Evolutionary conservation across 345 rosid species (phyloP), one percentile per base, ranked within the genome.

Genomic region (Eucalyptus erythrocorys): DNA sequence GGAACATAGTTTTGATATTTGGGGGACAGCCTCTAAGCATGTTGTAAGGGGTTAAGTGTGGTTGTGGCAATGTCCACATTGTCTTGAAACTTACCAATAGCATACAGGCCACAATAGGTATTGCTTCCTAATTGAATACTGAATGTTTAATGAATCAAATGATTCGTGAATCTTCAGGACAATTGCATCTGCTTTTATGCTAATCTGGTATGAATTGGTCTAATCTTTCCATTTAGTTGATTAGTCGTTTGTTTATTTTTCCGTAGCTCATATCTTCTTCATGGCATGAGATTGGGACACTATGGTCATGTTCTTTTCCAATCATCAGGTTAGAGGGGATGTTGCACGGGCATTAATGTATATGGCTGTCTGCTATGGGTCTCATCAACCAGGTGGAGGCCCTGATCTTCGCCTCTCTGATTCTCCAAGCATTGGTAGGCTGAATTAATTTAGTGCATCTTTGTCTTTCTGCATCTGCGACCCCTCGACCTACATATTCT

Each of bases 281-380:
- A 19, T 32, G 64, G 19, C 42, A 86, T 51, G 87, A 50, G 7
- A 86, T 86, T 32, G 27, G 53, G 22, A 47, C 22, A 8, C 86
- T 21, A 47, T 85, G 43, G 45, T 45, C 45, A 50, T 85, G 61
- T 34, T 89, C 30, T 76, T 76, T 21, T 76, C 14, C 1, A 4
- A 40, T 40, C 30, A 4, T 76, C 88, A 89, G 90, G 90, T 89
- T 57, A 80, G 90, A 87, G 90, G 90, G 48, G 90, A 89, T 47
- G 19, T 87, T 86, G 90, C 90, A 32, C 87, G 90, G 87, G 88
- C 88, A 55, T 22, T 89, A 55, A 87, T 89, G 88, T 89, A 89
- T 76, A 87, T 89, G 88, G 90, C 90, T 21, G 87, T 87, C 34
- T 87, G 88, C 87, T 89, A 87, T 80, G 90, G 90, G 48, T 79